A percentile compares a stretch with the other conserved stretches of the same genome.
Conservation (phyloP, 306 rosid genomes). For the Gastrolobium villosum region DNA sequence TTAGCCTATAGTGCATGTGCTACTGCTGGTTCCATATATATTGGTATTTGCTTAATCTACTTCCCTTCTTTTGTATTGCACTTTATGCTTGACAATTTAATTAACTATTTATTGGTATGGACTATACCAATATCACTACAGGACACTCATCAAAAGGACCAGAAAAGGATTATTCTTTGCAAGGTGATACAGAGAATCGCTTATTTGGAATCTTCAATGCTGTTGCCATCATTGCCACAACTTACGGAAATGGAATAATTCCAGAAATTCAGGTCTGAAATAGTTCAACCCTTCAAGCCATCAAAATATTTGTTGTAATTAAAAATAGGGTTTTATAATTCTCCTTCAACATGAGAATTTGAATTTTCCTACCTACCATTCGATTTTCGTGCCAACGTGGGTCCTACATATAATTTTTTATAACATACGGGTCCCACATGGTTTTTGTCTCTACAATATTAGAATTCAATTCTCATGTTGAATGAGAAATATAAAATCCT, state of each 20-base stretch:
- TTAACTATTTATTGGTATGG: neutral
- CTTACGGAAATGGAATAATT: conserved; percentile 85
- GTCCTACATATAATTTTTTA: no score
- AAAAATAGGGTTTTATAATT: no score
- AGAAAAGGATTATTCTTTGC: conserved; percentile 69
- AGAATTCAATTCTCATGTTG: no score
- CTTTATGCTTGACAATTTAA: conserved; percentile 5
- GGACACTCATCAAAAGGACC: conserved; percentile 76
- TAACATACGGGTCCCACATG: no score
- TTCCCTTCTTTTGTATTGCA: neutral
- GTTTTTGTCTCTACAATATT: no score
- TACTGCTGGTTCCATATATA: conserved; percentile 68
- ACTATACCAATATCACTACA: conserved; percentile 11
- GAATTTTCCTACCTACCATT: no score
- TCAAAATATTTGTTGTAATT: neutral
- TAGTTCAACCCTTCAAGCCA: neutral
- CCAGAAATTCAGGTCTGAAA: conserved; percentile 84
- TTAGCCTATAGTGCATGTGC: conserved; percentile 74
- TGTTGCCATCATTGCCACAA: conserved; percentile 78
- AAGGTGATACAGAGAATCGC: conserved; percentile 53
- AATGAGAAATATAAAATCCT: no score
- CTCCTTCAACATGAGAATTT: no score
- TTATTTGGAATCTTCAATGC: conserved; percentile 81
- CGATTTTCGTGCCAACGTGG: no score
- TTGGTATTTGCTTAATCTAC: conserved; percentile 49